Evolutionary conservation across 345 rosid genomes (phyloP).

Genomic region (Citropsis articulata): DNA sequence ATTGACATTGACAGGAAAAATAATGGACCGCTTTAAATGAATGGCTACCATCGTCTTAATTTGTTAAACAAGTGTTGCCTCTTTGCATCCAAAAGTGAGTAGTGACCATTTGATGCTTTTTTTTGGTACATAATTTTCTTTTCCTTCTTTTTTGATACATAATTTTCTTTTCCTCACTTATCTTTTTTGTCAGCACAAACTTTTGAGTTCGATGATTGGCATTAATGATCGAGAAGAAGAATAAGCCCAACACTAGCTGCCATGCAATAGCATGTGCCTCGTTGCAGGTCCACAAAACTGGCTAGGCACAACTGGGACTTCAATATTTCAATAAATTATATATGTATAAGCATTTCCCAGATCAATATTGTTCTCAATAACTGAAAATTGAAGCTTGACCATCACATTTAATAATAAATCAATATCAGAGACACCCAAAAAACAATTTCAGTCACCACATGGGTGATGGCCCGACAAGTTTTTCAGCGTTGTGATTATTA

Average conservation of each 20-base stretch:
- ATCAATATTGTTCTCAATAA: too few relatives aligned
- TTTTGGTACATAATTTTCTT: not conserved
- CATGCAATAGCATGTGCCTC: not conserved
- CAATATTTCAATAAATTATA: not conserved
- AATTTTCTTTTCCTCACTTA: not conserved
- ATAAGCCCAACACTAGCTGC: not conserved
- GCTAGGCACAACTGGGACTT: not conserved
- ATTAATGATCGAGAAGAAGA: not conserved
- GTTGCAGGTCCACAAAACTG: not conserved
- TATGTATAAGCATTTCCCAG: too few relatives aligned
- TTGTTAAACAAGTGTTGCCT: not conserved
- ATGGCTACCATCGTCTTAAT: not conserved
- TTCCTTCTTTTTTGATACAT: not conserved
- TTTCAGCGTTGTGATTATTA: too few relatives aligned
- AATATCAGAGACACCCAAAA: not conserved
- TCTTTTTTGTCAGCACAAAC: slow-evolving; percentile 3
- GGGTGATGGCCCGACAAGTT: slow-evolving; percentile 11
- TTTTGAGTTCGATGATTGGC: slow-evolving; percentile 11
- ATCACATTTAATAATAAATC: not conserved
- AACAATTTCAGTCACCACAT: slow-evolving; percentile 2
- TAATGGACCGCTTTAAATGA: not conserved
- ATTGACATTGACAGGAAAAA: not conserved
- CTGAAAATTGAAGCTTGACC: not conserved
- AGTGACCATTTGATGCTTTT: not conserved
- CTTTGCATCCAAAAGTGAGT: not conserved